These are phyloP conservation scores for Hymenoscyphus occultus DNA, from an alignment of 2,329 filamentous ascomycete genomes.

Conservation along the genomic window DNA sequence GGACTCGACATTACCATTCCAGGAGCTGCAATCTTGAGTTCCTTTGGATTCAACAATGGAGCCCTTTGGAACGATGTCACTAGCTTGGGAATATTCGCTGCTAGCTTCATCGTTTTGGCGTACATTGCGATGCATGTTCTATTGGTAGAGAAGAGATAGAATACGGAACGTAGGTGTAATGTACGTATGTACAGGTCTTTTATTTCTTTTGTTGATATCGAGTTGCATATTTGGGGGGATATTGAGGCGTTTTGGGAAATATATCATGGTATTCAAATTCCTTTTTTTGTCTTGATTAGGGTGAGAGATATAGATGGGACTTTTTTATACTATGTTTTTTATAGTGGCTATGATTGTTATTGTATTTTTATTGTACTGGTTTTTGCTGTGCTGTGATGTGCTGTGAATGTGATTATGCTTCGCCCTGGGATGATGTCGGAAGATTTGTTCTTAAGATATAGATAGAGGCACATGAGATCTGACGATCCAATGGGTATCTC, in stretches of 20 bases:
- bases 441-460: no score
- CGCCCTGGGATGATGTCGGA: no score
- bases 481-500: no score
- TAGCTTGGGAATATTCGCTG: constrained; percentile 78
- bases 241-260: constrained; percentile 5
- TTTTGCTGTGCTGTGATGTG: not conserved
- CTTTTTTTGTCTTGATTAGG: not conserved
- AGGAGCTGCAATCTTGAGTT: constrained; percentile 87
- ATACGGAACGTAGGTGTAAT: not conserved
- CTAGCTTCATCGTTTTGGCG: constrained; percentile 79
- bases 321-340: not conserved
- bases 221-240: constrained; percentile 6
- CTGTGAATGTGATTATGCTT: not conserved
- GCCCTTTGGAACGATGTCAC: constrained; percentile 83
- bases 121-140: constrained; percentile 92
- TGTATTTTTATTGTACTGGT: not conserved
- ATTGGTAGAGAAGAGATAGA: constrained; percentile 80
- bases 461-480: no score
- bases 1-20: constrained; percentile 95
- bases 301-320: constrained; percentile 1
- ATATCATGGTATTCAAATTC: not conserved
- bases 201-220: constrained; percentile 12
- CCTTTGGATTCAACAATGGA: constrained; percentile 88
- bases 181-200: not conserved
- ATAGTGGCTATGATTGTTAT: not conserved